Percentiles rank a stretch among this genome's conserved stretches.
phyloP scores from a whole-genome alignment of 257 asterid species.

The Solanum medicagineum region DNA sequence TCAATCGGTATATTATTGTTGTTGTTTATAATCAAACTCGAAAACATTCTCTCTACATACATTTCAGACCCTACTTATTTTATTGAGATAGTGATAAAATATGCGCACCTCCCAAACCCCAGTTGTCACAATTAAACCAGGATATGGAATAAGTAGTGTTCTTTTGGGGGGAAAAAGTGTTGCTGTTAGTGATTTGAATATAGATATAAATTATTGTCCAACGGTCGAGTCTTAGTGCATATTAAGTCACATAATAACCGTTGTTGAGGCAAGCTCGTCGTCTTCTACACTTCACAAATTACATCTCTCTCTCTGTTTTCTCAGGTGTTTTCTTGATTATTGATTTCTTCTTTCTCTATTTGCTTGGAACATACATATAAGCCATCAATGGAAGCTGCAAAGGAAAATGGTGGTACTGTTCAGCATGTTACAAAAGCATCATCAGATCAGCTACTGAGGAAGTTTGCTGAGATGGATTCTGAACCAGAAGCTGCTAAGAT shows the following conservation, averaged over 20 bases:
- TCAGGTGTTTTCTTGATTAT: neutral
- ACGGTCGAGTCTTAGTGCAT: neutral
- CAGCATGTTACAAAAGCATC: conserved; percentile 74
- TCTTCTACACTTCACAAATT: neutral
- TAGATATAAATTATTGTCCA: neutral
- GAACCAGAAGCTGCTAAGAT: conserved; percentile 27
- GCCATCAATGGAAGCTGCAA: neutral
- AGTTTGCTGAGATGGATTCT: conserved; percentile 63
- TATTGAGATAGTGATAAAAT: too few relatives aligned
- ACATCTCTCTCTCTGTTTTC: neutral
- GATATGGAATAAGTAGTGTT: too few relatives aligned
- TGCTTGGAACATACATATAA: too few relatives aligned
- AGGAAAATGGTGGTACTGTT: conserved; percentile 21
- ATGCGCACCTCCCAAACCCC: too few relatives aligned
- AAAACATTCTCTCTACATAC: too few relatives aligned
- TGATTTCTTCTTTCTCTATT: neutral
- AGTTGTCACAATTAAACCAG: too few relatives aligned
- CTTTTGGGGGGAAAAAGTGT: too few relatives aligned
- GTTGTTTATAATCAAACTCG: too few relatives aligned
- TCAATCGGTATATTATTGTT: too few relatives aligned
- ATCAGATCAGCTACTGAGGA: conserved; percentile 68
- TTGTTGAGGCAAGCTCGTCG: neutral
- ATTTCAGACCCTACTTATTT: too few relatives aligned
- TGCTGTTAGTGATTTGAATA: neutral
- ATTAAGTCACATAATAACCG: neutral